Evolutionary conservation across 2,329 filamentous ascomycete species (phyloP), one percentile per base, ranked within the genome.

Genomic region (Fusarium neocosmosporiellum): DNA sequence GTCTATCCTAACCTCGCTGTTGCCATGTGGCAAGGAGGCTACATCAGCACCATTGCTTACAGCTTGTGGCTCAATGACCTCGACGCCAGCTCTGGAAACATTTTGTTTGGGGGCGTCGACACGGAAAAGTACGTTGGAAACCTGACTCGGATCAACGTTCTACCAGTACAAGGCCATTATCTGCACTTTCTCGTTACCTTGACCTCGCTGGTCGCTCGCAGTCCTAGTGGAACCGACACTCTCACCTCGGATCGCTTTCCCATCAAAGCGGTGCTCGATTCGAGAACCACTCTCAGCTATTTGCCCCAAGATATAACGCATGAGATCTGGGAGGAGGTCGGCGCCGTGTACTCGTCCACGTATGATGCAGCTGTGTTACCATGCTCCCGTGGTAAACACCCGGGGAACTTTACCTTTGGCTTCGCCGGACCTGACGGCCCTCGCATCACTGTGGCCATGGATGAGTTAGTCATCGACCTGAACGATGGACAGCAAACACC

Each of bases 101-200:
- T 96, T 67, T 84, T 96, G 2, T 96, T 96, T 74, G 94, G 94
- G 41, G 94, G 93, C n/a, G 90, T 95, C 66, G 93, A 96, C 79
- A 93, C 89, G 0, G 88, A 87, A 67, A 95, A 95, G 79, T 96
- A 90, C 81, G 79, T 85, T 0, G 93, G 93, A 55, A 80, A 88
- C 3, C 85, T 95, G 34, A 85, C 86, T 53, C 88, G 86, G 7
- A 84, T 95, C 31, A 85, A 91, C 18, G 85, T 94, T 68, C 83
- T 81, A 6, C 62, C 72, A 16, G 79, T 85, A 61, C 79, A 84
- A 55, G 59, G 84, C 58, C 71, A 75, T 61, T 86, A 83, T 67
- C 83, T 82, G 24, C 84, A 87, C 9, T 89, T 89, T 67, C 76
- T 81, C 5, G 86, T 90, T 7, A 78, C 83, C 24, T 65, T 90